Evolutionary conservation across 352 stramenopile genomes (phyloP).

Genomic region (Phytophthora sojae): DNA sequence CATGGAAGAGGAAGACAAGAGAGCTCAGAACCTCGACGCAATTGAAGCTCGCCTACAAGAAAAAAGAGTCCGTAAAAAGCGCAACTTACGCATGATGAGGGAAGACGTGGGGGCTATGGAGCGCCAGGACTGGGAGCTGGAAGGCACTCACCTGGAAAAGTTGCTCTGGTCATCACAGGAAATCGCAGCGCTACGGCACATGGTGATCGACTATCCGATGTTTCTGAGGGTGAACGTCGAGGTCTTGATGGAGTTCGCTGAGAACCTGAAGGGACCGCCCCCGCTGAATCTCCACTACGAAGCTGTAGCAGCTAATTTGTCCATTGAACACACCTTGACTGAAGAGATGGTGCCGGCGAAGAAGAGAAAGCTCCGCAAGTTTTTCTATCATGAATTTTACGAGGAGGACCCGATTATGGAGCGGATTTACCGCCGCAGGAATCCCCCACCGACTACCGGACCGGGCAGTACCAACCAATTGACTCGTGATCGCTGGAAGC

Average conservation of each 20-base stretch:
- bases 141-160: conserved; percentile 56
- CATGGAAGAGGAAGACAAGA: conserved; percentile 56
- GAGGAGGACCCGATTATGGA: conserved; percentile 62
- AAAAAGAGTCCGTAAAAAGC: conserved; percentile 46
- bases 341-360: conserved; percentile 48
- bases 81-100: conserved; percentile 62
- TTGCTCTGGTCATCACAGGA: conserved; percentile 59
- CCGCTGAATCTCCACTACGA: conserved; percentile 71
- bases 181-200: conserved; percentile 35
- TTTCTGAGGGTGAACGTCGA: conserved; percentile 57
- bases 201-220: conserved; percentile 36
- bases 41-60: conserved; percentile 26
- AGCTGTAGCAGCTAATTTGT: conserved; percentile 40
- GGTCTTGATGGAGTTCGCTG: conserved; percentile 48
- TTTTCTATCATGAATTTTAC: conserved; percentile 83
- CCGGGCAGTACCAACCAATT: conserved; percentile 33
- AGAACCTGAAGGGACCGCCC: conserved; percentile 20
- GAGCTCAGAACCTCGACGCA: conserved; percentile 23
- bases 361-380: conserved; percentile 55
- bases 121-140: conserved; percentile 54
- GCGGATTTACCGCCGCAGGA: conserved; percentile 21
- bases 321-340: conserved; percentile 38
- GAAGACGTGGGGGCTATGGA: conserved; percentile 64
- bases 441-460: conserved; percentile 17
- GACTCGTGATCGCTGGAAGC: conserved; percentile 56